Conservation (phyloP, 495 filamentous ascomycete genomes). For the Terfezia boudieri region DNA sequence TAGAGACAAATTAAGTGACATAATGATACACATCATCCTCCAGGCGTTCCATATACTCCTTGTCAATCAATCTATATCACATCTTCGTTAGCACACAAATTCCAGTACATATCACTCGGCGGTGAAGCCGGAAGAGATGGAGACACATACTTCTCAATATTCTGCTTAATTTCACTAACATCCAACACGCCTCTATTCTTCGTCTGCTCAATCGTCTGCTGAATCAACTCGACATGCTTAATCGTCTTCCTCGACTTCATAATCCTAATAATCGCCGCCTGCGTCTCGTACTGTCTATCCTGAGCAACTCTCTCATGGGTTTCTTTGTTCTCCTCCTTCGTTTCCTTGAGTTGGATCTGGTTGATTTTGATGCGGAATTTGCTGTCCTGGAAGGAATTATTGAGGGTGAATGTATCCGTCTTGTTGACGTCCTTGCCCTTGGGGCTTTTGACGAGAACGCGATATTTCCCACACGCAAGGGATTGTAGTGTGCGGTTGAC, state of each 20-base stretch:
- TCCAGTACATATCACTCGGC: not conserved
- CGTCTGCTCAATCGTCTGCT: slow-evolving; percentile 74
- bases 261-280: slow-evolving; percentile 89
- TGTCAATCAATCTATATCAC: slow-evolving; percentile 59
- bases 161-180: slow-evolving; percentile 70
- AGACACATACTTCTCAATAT: slow-evolving; percentile 67
- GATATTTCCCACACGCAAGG: slow-evolving; percentile 62
- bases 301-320: slow-evolving; percentile 75
- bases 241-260: slow-evolving; percentile 92
- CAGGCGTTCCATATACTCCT: slow-evolving; percentile 77
- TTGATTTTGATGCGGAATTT: slow-evolving; percentile 96
- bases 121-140: too few relatives aligned
- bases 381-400: slow-evolving; percentile 47
- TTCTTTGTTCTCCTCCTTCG: slow-evolving; percentile 69
- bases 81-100: not conserved
- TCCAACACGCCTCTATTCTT: slow-evolving; percentile 65
- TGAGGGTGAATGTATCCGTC: slow-evolving; percentile 64
- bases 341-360: slow-evolving; percentile 91
- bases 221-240: slow-evolving; percentile 55
- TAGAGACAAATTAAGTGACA: slow-evolving; percentile 35
- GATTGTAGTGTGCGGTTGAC: slow-evolving; percentile 80
- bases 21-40: slow-evolving; percentile 63
- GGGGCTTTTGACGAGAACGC: slow-evolving; percentile 69
- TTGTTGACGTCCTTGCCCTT: slow-evolving; percentile 56
- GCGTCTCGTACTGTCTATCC: slow-evolving; percentile 84